Conservation (phyloP, 768 basidiomycete genomes). For the Pholiota molesta region DNA sequence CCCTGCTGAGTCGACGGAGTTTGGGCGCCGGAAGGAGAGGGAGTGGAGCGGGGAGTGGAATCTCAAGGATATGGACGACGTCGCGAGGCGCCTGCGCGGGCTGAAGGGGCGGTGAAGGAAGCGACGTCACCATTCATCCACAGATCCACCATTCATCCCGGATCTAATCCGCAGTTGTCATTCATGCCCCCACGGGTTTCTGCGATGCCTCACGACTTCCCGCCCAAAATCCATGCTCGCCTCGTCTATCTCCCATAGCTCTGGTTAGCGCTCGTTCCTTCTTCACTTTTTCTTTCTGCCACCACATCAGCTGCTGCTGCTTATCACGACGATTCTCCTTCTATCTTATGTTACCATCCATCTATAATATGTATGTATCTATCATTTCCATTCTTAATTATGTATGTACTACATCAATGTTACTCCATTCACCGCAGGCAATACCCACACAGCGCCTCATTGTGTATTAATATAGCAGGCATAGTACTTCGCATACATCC, state of each 20-base stretch:
- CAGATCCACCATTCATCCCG: not conserved
- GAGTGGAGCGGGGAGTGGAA: conserved; percentile 47
- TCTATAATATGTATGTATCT: not conserved
- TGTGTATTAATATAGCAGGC: not conserved
- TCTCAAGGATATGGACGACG: conserved; percentile 36
- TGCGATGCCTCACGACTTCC: too few species aligned
- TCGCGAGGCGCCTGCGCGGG: conserved; percentile 31
- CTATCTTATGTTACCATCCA: not conserved
- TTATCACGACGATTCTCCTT: not conserved
- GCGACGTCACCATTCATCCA: not conserved
- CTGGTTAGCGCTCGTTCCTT: not conserved
- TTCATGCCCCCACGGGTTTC: not conserved
- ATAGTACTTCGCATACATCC: not conserved
- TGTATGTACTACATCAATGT: not conserved
- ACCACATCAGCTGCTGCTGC: not conserved
- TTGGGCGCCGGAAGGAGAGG: conserved; percentile 33
- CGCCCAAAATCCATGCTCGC: not conserved
- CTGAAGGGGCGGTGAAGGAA: conserved; percentile 26
- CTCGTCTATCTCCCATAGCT: not conserved
- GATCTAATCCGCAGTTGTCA: not conserved
- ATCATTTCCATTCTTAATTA: not conserved
- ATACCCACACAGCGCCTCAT: not conserved
- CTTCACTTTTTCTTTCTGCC: not conserved
- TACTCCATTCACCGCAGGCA: not conserved
- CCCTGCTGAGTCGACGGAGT: conserved; percentile 10